Evolutionary conservation across 768 basidiomycete genomes (phyloP).

Genomic region (Omphalotus guepiniiformis): DNA sequence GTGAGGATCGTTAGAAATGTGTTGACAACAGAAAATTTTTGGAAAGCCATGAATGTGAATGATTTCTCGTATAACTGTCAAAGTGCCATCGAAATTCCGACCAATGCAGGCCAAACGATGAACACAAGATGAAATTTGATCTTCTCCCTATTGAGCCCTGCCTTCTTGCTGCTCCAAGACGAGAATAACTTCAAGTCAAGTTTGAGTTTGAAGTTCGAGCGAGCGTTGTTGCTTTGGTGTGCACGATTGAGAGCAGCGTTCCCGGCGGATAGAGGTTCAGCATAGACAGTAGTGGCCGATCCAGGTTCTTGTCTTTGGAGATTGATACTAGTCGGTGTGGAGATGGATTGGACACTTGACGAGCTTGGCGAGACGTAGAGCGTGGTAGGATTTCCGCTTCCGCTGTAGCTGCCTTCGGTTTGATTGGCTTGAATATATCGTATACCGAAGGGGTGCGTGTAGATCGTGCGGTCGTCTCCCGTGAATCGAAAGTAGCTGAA

Average conservation of each 20-base stretch:
- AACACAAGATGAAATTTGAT: slow-evolving; percentile 45
- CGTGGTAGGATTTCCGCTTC: slow-evolving; percentile 6
- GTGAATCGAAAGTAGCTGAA: slow-evolving; percentile 32
- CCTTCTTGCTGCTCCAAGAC: slow-evolving; percentile 13
- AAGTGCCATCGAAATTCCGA: slow-evolving; percentile 54
- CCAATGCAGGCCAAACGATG: slow-evolving; percentile 51
- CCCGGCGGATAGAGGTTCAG: slow-evolving; percentile 5
- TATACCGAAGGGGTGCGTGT: slow-evolving; percentile 51
- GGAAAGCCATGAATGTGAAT: too few species aligned
- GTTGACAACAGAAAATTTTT: too few species aligned
- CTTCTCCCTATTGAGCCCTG: slow-evolving; percentile 27
- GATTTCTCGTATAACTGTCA: too few species aligned
- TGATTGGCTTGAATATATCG: slow-evolving; percentile 18
- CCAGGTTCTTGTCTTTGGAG: neutral
- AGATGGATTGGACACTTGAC: neutral
- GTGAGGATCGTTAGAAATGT: too few species aligned
- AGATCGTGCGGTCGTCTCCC: slow-evolving; percentile 30
- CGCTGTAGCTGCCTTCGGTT: slow-evolving; percentile 12
- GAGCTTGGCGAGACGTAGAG: slow-evolving; percentile 1
- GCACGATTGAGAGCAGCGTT: slow-evolving; percentile 1
- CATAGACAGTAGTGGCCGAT: slow-evolving; percentile 1
- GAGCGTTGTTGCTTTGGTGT: neutral
- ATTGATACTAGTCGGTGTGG: neutral
- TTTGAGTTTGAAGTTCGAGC: too few species aligned
- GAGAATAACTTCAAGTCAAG: too few species aligned